phyloP scores from a whole-genome alignment of 73 alveolate genomes.

The Tetrahymena malaccensis region DNA sequence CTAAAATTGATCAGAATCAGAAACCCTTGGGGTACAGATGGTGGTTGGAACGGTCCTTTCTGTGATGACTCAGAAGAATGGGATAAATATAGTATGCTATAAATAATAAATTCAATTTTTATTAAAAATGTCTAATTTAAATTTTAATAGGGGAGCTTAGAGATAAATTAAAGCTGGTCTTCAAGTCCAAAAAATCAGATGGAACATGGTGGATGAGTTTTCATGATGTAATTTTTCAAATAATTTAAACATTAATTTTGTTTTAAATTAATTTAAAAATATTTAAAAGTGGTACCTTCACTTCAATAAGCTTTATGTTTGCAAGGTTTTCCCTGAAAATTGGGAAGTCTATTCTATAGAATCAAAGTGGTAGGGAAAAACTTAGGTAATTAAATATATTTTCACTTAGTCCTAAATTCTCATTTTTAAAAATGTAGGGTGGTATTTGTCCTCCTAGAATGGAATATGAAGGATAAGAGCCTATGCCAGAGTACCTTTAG shows the following conservation, averaged over 20 bases:
- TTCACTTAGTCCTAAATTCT: not conserved
- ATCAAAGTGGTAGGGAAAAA: slow-evolving; percentile 90
- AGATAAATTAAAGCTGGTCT: slow-evolving; percentile 88
- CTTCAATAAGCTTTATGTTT: slow-evolving; percentile 85
- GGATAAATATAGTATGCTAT: slow-evolving; percentile 86
- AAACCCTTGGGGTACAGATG: slow-evolving; percentile 97
- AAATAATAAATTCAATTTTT: not conserved
- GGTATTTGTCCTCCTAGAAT: slow-evolving; percentile 88
- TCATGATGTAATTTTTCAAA: not conserved
- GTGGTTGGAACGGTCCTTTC: slow-evolving; percentile 97
- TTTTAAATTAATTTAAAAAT: too few relatives aligned
- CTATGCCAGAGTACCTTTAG: slow-evolving; percentile 55
- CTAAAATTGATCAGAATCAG: slow-evolving; percentile 86
- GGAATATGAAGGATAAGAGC: slow-evolving; percentile 67
- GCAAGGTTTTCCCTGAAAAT: slow-evolving; percentile 93
- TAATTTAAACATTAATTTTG: too few relatives aligned
- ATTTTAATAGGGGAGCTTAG: slow-evolving; percentile 65
- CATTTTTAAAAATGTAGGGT: slow-evolving; percentile 44
- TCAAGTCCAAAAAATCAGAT: slow-evolving; percentile 73
- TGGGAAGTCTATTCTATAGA: slow-evolving; percentile 93
- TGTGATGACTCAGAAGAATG: slow-evolving; percentile 99
- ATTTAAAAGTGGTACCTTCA: slow-evolving; percentile 91
- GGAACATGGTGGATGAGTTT: slow-evolving; percentile 99
- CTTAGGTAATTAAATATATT: slow-evolving; percentile 33
- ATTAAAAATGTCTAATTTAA: not conserved